Percentiles rank a stretch among this genome's conserved stretches.
Evolutionary conservation across 140 eudicot species (phyloP).

Genomic region (Ambrosia hybrid): DNA sequence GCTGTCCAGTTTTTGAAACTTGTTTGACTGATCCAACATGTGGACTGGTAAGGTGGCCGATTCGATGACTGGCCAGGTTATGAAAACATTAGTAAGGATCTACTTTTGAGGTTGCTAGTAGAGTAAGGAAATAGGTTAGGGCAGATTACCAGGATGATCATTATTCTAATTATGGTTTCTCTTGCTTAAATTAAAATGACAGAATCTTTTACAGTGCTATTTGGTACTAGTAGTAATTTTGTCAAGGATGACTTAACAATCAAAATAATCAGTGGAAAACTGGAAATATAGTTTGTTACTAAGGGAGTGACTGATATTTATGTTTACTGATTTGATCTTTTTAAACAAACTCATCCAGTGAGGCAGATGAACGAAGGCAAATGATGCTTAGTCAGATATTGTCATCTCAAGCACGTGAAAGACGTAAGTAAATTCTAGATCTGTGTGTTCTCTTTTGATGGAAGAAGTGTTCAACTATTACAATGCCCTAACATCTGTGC

Average conservation of each 20-base stretch:
- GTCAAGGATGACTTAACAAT: too few species aligned
- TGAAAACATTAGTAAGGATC: neutral
- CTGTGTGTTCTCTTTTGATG: too few species aligned
- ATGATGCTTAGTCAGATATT: slow-evolving; percentile 82
- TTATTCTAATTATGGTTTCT: too few species aligned
- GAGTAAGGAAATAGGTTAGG: neutral
- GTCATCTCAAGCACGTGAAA: slow-evolving; percentile 81
- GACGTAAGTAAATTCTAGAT: slow-evolving; percentile 49
- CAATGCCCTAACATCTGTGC: too few species aligned
- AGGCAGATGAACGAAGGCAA: slow-evolving; percentile 84
- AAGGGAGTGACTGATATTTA: neutral
- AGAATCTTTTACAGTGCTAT: too few species aligned
- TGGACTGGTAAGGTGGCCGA: too few species aligned
- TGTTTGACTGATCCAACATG: too few species aligned
- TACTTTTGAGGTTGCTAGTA: slow-evolving; percentile 2
- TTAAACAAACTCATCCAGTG: slow-evolving; percentile 42
- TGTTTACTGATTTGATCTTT: slow-evolving; percentile 30
- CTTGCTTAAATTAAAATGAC: neutral
- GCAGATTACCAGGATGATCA: neutral
- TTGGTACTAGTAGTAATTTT: too few species aligned
- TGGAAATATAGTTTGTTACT: slow-evolving; percentile 1
- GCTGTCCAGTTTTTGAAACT: too few species aligned
- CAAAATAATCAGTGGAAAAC: neutral
- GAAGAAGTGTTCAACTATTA: too few species aligned
- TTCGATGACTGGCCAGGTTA: too few species aligned